phyloP scores from a whole-genome alignment of 2,329 filamentous ascomycete genomes.

The Beauveria scarabaeidicola region DNA sequence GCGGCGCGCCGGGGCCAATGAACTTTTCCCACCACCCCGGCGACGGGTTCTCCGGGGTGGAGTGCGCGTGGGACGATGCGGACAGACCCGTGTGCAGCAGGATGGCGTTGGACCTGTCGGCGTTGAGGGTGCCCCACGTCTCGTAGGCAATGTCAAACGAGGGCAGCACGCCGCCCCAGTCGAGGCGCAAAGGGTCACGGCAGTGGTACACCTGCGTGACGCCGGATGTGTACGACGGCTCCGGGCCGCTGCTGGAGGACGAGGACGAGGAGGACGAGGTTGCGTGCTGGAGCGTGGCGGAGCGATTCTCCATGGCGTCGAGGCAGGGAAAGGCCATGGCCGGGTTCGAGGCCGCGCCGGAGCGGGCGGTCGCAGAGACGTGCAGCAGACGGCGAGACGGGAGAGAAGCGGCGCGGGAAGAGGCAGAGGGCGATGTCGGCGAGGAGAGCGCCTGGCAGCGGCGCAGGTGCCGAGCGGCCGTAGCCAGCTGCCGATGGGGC shows the following conservation, averaged over 20 bases:
- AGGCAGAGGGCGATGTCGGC: background rate
- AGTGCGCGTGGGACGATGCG: constrained; percentile 94
- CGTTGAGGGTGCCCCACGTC: constrained; percentile 77
- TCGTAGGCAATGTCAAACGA: constrained; percentile 90
- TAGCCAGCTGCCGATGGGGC: constrained; percentile 9
- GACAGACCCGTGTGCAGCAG: constrained; percentile 89
- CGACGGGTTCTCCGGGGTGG: constrained; percentile 75
- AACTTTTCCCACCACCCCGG: constrained; percentile 99
- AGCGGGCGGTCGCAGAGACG: constrained; percentile 13
- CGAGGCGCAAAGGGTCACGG: constrained; percentile 65
- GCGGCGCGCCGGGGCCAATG: constrained; percentile 74
- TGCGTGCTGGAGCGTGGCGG: constrained; percentile 51
- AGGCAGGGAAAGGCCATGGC: constrained; percentile 86
- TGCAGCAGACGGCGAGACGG: background rate
- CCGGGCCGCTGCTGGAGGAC: constrained; percentile 68
- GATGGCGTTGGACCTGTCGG: constrained; percentile 77
- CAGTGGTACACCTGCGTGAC: constrained; percentile 73
- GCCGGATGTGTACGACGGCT: constrained; percentile 89
- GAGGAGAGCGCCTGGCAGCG: constrained; percentile 3
- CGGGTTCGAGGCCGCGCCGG: constrained; percentile 58
- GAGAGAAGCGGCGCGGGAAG: background rate
- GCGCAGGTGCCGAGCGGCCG: constrained; percentile 8
- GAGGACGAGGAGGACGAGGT: constrained; percentile 19
- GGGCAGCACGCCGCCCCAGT: constrained; percentile 90
- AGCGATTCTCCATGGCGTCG: constrained; percentile 71